Evolutionary conservation across 352 stramenopile genomes (phyloP).

Genomic region (Aphanomyces cochlioides): DNA sequence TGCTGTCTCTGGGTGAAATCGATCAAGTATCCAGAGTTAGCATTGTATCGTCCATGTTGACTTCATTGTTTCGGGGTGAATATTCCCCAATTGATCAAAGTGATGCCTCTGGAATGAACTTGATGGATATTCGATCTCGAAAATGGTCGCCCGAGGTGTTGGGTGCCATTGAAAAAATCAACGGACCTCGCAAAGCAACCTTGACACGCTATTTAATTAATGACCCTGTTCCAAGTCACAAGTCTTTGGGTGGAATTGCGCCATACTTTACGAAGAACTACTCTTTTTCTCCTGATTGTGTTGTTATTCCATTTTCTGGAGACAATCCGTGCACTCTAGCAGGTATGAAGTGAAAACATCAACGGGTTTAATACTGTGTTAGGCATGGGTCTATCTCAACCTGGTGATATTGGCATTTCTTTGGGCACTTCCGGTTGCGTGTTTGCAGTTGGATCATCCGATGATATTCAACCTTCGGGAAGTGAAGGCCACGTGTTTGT

Average conservation of each 20-base stretch:
- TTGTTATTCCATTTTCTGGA: constrained; percentile 69
- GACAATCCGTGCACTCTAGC: constrained; percentile 80
- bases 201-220: constrained; percentile 39
- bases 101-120: constrained; percentile 81
- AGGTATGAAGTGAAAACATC: constrained; percentile 28
- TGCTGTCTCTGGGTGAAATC: constrained; percentile 38
- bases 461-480: constrained; percentile 43
- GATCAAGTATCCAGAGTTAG: constrained; percentile 46
- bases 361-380: not conserved
- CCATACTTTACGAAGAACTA: constrained; percentile 65
- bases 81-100: constrained; percentile 71
- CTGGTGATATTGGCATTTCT: constrained; percentile 57
- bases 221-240: constrained; percentile 48
- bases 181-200: constrained; percentile 30
- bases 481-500: constrained; percentile 80
- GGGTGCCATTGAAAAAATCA: constrained; percentile 37
- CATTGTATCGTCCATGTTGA: constrained; percentile 69
- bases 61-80: constrained; percentile 61
- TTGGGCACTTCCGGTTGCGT: constrained; percentile 63
- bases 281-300: constrained; percentile 50
- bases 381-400: constrained; percentile 52
- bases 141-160: constrained; percentile 57
- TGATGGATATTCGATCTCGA: constrained; percentile 59
- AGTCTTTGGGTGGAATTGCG: constrained; percentile 45
- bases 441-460: constrained; percentile 50